Percentiles rank a stretch among this genome's conserved stretches.
phyloP scores from a whole-genome alignment of 306 rosid genomes.

The Trifolium subterraneum region DNA sequence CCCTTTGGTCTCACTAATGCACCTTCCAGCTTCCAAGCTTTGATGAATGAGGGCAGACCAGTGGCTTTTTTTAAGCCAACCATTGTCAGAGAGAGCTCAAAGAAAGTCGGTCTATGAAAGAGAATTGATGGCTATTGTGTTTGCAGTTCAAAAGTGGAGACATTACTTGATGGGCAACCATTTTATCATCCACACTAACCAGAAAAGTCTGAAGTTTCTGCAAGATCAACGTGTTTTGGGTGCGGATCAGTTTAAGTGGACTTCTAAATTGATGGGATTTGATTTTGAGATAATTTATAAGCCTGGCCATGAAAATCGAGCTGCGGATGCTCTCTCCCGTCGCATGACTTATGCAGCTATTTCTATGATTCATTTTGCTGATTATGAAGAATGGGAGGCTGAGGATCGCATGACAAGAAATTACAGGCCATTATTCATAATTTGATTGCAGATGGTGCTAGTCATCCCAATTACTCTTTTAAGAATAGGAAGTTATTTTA shows the following conservation, averaged over 20 bases:
- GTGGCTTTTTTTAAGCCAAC: neutral
- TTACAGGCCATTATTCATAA: neutral
- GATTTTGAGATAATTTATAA: neutral
- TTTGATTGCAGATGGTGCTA: neutral
- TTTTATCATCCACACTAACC: neutral
- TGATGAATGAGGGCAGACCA: neutral
- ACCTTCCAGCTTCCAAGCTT: neutral
- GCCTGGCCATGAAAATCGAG: neutral
- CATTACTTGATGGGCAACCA: neutral
- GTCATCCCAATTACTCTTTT: neutral
- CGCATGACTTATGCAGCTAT: neutral
- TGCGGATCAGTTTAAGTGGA: neutral
- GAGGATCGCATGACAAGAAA: neutral
- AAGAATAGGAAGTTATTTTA: neutral
- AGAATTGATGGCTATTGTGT: neutral
- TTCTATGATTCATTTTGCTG: neutral
- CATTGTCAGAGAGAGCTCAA: neutral
- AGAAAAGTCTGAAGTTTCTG: neutral
- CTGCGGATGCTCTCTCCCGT: neutral
- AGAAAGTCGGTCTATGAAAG: neutral
- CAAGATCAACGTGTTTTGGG: neutral
- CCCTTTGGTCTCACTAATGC: neutral
- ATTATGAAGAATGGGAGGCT: neutral
- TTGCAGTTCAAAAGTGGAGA: neutral
- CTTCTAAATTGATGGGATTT: neutral